Base-by-base conservation (phyloP, 164 flowering plant genomes). In the Umbellularia californica region DNA sequence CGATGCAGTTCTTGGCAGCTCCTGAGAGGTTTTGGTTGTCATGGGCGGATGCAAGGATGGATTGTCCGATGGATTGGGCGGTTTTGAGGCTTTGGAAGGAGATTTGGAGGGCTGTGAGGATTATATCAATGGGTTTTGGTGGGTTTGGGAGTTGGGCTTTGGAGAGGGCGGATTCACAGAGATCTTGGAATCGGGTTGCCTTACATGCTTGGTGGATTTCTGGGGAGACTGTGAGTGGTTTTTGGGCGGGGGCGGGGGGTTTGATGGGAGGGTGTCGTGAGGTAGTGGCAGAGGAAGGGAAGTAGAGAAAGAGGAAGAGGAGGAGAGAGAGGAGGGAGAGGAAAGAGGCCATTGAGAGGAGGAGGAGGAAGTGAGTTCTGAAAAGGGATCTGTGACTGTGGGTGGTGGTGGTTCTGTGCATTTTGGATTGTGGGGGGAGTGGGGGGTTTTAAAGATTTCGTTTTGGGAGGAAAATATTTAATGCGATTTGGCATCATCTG, bases 1-100 rank as follows among this genome's bases (percentile, higher is more conserved):
- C 89, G 5, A 87, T 28, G 77, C 99, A 93, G 78, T 64, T 86
- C 0, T 70, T 75, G 7, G 95, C 90, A 3, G 95, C 93, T 33
- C 47, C 72, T 20, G 96, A 68, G 71, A 84, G 86, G 85, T 93
- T 93, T 10, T 0, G 51, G 74, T 86, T 83, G 20, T 78, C 83
- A 0, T 77, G 10, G 72, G 97, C 81, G 11, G 90, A 66, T 22
- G 69, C 79, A 12, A 90, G 83, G 71, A 93, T 86, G 64, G 71
- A 27, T 52, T 80, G 23, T 20, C 80, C 88, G 90, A 85, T 86
- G 15, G 84, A 70, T 50, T 75, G 81, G 27, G 93, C 94, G 28
- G 81, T 81, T n/a, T 75, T 65, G 76, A 95, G 87, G 78, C 84
- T 82, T 0, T 78, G 70, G 66, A 82, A 3, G 62, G 95, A 85